These are phyloP conservation scores for Piper betle DNA, from an alignment of 164 flowering plant species.

Conservation along the genomic window DNA sequence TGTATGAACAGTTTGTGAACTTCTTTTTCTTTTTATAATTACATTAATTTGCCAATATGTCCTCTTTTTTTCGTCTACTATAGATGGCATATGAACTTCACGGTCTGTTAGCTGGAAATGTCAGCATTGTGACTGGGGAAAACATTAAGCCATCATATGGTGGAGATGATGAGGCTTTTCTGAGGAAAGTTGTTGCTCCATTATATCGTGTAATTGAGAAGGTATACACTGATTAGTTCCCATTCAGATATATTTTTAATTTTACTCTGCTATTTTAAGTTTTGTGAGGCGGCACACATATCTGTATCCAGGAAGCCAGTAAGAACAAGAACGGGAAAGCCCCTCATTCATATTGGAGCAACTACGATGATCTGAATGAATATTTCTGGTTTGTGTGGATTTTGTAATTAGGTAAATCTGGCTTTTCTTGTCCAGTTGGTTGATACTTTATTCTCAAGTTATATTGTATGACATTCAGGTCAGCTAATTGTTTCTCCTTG, in stretches of 20 bases:
- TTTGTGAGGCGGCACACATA: background rate
- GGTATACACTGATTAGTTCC: constrained; percentile 29
- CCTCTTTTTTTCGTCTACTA: constrained; percentile 1
- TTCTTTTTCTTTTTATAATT: background rate
- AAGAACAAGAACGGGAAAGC: constrained; percentile 68
- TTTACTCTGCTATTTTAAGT: background rate
- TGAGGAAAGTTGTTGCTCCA: constrained; percentile 90
- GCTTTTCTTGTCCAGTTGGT: background rate
- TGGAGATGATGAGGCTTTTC: constrained; percentile 95
- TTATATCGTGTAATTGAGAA: constrained; percentile 72
- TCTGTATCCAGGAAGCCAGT: constrained; percentile 49
- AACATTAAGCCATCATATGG: constrained; percentile 97
- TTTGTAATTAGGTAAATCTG: background rate
- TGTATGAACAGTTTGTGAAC: constrained; percentile 14
- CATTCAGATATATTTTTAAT: too few species aligned
- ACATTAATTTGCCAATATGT: background rate
- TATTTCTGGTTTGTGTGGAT: constrained; percentile 72
- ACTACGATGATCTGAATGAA: constrained; percentile 96
- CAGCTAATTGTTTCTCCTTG: constrained; percentile 75
- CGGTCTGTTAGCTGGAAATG: constrained; percentile 92
- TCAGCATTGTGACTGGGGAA: constrained; percentile 93
- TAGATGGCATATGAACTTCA: constrained; percentile 99
- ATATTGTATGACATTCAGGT: constrained; percentile 32
- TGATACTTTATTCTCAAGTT: constrained; percentile 1
- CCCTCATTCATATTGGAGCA: constrained; percentile 83